Evolutionary conservation across 2,329 filamentous ascomycete species (phyloP).

Genomic region (Phaeophleospora eucalypticola): DNA sequence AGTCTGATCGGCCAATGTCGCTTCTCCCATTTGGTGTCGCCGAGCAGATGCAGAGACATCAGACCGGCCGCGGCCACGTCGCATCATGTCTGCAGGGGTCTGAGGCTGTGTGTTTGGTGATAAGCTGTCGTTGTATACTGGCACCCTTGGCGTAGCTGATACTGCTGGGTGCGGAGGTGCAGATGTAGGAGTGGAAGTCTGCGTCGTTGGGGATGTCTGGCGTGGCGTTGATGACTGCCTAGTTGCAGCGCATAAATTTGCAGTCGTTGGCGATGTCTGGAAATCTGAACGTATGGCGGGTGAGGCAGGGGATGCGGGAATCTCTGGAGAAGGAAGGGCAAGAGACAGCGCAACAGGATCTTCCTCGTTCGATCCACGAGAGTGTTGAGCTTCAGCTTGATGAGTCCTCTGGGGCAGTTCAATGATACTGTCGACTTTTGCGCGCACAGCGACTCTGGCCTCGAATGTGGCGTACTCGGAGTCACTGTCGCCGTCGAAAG

Average conservation of each 20-base stretch:
- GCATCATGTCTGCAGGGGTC: constrained; percentile 32
- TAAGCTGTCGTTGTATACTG: constrained; percentile 31
- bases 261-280: neutral
- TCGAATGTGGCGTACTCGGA: neutral
- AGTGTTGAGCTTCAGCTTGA: no score
- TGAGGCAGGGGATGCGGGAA: constrained; percentile 8
- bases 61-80: constrained; percentile 17
- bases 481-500: neutral
- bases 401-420: no score
- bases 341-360: constrained; percentile 18
- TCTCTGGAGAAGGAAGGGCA: constrained; percentile 17
- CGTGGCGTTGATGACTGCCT: neutral
- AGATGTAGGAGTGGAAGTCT: neutral
- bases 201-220: neutral
- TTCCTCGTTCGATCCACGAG: constrained; percentile 1
- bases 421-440: neutral
- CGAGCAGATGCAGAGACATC: constrained; percentile 10
- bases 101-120: constrained; percentile 30
- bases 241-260: neutral
- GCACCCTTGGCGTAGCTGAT: constrained; percentile 19
- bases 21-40: neutral
- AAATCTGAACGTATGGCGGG: neutral
- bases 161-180: neutral
- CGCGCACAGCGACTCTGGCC: neutral
- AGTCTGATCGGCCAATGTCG: constrained; percentile 4